Conservation (phyloP, 1,284 basidiomycete species). For the Sporisorium scitamineum region DNA sequence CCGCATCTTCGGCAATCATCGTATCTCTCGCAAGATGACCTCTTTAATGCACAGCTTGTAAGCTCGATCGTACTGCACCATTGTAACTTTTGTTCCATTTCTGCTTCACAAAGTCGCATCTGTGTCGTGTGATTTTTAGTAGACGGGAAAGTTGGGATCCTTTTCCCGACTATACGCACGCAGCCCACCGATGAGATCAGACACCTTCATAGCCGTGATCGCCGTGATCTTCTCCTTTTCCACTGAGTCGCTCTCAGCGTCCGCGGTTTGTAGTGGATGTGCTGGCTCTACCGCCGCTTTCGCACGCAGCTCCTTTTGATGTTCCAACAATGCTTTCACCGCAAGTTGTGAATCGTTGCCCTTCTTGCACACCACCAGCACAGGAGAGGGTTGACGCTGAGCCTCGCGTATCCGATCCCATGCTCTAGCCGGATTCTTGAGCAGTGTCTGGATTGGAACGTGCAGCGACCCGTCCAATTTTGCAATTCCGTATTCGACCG, state of each 20-base stretch:
- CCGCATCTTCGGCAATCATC: no score
- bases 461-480: slow-evolving; percentile 80
- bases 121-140: slow-evolving; percentile 18
- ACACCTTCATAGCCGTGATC: slow-evolving; percentile 76
- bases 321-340: slow-evolving; percentile 15
- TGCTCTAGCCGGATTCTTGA: slow-evolving; percentile 74
- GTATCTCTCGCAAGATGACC: not conserved
- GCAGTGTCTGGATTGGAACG: slow-evolving; percentile 76
- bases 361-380: slow-evolving; percentile 38
- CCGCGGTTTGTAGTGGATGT: slow-evolving; percentile 11
- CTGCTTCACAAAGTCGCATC: not conserved
- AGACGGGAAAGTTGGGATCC: slow-evolving; percentile 53
- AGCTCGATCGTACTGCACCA: not conserved
- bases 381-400: not conserved
- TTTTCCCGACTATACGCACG: slow-evolving; percentile 45
- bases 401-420: slow-evolving; percentile 60
- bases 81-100: not conserved
- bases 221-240: slow-evolving; percentile 77
- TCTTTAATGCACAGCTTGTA: not conserved
- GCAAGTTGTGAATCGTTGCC: slow-evolving; percentile 67
- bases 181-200: slow-evolving; percentile 56
- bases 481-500: slow-evolving; percentile 87
- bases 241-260: not conserved
- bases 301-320: slow-evolving; percentile 74
- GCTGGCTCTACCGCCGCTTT: not conserved